Conservation (phyloP, 371 early-diverging fungal species). For the Syncephalastrum monosporum region DNA sequence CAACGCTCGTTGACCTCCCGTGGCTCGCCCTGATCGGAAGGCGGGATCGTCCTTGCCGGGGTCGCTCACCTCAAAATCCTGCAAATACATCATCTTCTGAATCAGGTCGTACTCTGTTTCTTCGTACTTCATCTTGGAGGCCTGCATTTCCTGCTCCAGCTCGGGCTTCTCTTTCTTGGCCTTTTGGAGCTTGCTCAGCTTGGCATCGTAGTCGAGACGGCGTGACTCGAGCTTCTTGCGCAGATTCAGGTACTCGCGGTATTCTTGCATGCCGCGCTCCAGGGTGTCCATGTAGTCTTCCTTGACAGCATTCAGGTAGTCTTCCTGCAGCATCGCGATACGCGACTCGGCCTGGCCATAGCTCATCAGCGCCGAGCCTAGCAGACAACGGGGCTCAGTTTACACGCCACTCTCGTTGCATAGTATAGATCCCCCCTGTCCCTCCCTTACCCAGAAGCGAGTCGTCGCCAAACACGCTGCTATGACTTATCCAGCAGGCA, state of each 20-base stretch:
- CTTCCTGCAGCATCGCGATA: constrained; percentile 60
- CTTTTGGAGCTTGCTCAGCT: constrained; percentile 80
- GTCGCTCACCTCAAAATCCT: constrained; percentile 63
- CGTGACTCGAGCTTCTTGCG: constrained; percentile 87
- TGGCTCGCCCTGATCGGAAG: not conserved
- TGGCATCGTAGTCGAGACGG: constrained; percentile 91
- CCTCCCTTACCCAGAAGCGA: constrained; percentile 54
- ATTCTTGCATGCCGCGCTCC: constrained; percentile 45
- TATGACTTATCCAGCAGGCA: constrained; percentile 56
- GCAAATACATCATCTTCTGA: constrained; percentile 63
- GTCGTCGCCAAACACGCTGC: constrained; percentile 54
- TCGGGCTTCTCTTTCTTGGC: constrained; percentile 88
- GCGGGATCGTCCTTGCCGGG: not conserved
- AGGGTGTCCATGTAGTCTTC: constrained; percentile 49
- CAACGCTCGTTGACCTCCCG: not conserved
- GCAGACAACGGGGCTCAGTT: not conserved
- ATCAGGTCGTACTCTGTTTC: constrained; percentile 74
- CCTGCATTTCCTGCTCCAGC: constrained; percentile 87
- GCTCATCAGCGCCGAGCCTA: constrained; percentile 51
- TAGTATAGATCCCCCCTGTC: no score
- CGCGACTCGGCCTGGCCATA: constrained; percentile 67
- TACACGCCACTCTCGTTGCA: no score
- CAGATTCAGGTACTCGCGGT: constrained; percentile 64
- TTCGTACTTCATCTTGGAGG: constrained; percentile 90
- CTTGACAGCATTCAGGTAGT: constrained; percentile 45